These are phyloP conservation scores for Alloteropsis angusta DNA, from an alignment of 202 grass and related monocot genomes.

Conservation along the genomic window DNA sequence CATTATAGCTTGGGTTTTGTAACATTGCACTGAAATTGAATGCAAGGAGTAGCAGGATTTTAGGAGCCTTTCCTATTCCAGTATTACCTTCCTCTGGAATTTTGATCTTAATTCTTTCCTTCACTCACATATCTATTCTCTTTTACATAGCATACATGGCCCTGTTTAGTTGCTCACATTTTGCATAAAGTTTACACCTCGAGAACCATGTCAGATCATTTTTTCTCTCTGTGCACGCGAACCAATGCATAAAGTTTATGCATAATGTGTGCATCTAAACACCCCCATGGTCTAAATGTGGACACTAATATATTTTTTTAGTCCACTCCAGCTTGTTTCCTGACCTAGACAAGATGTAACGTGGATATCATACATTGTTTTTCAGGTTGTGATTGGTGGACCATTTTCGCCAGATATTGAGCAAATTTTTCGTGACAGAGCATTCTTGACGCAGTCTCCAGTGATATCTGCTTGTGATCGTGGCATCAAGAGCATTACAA, in stretches of 20 bases:
- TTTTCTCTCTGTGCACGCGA: too few species aligned
- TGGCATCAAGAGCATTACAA: slow-evolving; percentile 35
- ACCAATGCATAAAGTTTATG: too few species aligned
- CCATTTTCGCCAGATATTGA: slow-evolving; percentile 50
- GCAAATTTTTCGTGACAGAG: slow-evolving; percentile 58
- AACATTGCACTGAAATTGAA: too few species aligned
- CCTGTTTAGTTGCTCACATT: too few species aligned
- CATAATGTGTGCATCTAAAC: too few species aligned
- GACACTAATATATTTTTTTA: not conserved
- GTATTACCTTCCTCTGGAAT: not conserved
- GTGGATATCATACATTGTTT: slow-evolving; percentile 27
- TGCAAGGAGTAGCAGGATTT: not conserved
- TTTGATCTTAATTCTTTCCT: not conserved
- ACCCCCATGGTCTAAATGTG: not conserved
- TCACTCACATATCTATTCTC: not conserved
- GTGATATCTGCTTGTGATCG: slow-evolving; percentile 57
- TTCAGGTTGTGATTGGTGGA: slow-evolving; percentile 79
- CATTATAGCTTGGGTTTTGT: not conserved
- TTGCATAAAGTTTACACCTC: too few species aligned
- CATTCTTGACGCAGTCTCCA: slow-evolving; percentile 50
- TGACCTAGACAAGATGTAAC: slow-evolving; percentile 2
- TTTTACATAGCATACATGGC: not conserved
- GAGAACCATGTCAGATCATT: too few species aligned
- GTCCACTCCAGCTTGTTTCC: not conserved
- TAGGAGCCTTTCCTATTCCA: not conserved